These are phyloP conservation scores for Clarireedia hainanense DNA, from an alignment of 2,329 filamentous ascomycete genomes.

Conservation along the genomic window DNA sequence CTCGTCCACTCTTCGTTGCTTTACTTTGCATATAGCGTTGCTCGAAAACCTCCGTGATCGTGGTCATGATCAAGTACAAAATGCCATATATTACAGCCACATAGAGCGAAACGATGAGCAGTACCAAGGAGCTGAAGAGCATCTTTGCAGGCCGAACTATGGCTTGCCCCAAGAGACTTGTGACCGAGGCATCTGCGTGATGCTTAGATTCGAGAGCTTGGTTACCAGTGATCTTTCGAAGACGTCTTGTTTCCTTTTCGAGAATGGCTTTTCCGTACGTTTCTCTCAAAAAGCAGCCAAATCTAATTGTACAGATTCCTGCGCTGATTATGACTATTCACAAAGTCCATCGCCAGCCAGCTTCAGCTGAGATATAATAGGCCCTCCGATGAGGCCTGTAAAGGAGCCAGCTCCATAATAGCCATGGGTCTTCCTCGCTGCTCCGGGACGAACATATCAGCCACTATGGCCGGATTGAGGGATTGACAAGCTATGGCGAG, in stretches of 20 bases:
- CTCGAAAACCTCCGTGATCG: slow-evolving; percentile 11
- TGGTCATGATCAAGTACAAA: slow-evolving; percentile 16
- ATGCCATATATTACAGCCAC: slow-evolving; percentile 37
- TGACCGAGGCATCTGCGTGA: background rate
- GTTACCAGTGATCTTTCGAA: background rate
- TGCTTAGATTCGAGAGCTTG: background rate
- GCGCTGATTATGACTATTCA: too few species aligned
- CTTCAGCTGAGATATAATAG: too few species aligned
- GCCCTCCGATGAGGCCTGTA: too few species aligned
- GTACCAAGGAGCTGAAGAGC: slow-evolving; percentile 24
- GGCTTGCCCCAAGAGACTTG: background rate
- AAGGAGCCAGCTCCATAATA: too few species aligned
- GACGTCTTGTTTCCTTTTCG: slow-evolving; percentile 36
- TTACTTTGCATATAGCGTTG: slow-evolving; percentile 31
- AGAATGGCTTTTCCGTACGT: slow-evolving; percentile 40
- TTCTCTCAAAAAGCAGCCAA: slow-evolving; percentile 29
- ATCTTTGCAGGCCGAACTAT: slow-evolving; percentile 33
- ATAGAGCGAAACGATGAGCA: slow-evolving; percentile 31
- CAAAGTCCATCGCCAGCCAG: too few species aligned
- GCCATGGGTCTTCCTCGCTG: too few species aligned
- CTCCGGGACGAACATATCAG: too few species aligned
- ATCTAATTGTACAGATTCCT: too few species aligned
- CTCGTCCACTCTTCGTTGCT: slow-evolving; percentile 40
- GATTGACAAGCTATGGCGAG: too few species aligned
- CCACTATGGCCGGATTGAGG: too few species aligned